Base-by-base conservation (phyloP, 2,329 filamentous ascomycete species). In the Huntiella bhutanensis region DNA sequence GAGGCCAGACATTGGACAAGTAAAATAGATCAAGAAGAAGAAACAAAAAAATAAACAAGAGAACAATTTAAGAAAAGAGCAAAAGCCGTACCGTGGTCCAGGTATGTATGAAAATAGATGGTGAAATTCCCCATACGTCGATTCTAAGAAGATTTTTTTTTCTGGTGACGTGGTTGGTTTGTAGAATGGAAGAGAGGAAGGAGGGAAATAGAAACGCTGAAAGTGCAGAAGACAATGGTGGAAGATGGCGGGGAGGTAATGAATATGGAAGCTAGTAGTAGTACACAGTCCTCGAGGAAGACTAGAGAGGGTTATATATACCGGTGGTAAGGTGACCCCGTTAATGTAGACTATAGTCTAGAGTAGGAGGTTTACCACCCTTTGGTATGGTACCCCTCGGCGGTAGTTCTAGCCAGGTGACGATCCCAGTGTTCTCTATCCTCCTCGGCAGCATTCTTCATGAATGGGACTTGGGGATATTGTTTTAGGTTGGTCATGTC, bases 401-500 rank as follows among this genome's bases (percentile, higher is more conserved):
- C 65, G n/a, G 82, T 75, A 39, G 85, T 84, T 58, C 80, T 77
- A 57, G 81, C 77, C 56, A 92, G 86, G 62, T 86, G 91, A 55
- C 91, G 77, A 60, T 91, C 91, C 76, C 75, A 88, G 56, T 80
- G 85, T 56, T 70, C 76, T 55, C 78, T 75, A 56, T 81, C 80
- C 51, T 70, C 68, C 56, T 65, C 80, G 63, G 64, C 74, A 63
- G 64, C 74, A 48, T 69, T 66, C 59, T 68, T 68, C 62, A 73
- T 73, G 61, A 68, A 73, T 2, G 68, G 63, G 56, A 70, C 71
- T 53, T 82, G 78, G 4, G 84, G 82, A 56, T 81, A 84, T 60
- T 91, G 77, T 63, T 80, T 82, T 38, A 96, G 70, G 60, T 92
- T 92, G 51, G 83, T 82, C 52, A 95, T 77, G 58, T 95, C 87